Percentiles rank a stretch among this genome's conserved stretches.
Conservation (phyloP, 169 alveolate genomes). For the Fabrea salina region DNA sequence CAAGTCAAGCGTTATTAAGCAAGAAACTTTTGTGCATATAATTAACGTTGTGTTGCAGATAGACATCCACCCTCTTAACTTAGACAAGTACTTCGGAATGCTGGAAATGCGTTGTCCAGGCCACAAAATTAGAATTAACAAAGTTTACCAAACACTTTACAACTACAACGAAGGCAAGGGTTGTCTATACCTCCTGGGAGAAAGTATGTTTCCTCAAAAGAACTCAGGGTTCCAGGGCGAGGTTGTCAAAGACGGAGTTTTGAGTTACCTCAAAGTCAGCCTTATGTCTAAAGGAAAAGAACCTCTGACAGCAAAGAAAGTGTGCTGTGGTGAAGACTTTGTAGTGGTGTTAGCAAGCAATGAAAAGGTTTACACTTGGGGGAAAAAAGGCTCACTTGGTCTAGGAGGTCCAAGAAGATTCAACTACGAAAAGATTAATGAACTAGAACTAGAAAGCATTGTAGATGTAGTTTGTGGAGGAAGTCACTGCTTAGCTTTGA, state of each 20-base stretch:
- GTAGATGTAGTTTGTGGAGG: neutral
- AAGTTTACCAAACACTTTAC: neutral
- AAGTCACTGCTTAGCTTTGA: constrained; percentile 17
- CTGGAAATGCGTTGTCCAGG: neutral
- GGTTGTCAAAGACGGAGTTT: neutral
- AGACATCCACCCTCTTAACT: neutral
- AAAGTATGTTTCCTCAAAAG: neutral
- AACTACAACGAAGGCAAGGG: neutral
- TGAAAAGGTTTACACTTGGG: constrained; percentile 6
- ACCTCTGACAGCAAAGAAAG: neutral
- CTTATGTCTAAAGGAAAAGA: neutral
- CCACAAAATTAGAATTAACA: neutral
- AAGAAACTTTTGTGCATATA: neutral
- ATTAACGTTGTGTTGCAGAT: neutral
- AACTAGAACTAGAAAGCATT: neutral
- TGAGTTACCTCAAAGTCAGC: neutral
- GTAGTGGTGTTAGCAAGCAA: neutral
- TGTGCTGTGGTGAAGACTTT: constrained; percentile 17
- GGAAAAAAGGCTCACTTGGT: neutral
- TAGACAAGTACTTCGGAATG: neutral
- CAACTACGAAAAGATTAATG: neutral
- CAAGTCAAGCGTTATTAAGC: neutral
- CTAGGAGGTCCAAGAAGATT: neutral
- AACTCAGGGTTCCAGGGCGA: neutral
- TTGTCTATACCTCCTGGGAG: neutral